Evolutionary conservation across 768 basidiomycete species (phyloP), one percentile per base, ranked within the genome.

Genomic region (Gloeopeniophorella convolvens): DNA sequence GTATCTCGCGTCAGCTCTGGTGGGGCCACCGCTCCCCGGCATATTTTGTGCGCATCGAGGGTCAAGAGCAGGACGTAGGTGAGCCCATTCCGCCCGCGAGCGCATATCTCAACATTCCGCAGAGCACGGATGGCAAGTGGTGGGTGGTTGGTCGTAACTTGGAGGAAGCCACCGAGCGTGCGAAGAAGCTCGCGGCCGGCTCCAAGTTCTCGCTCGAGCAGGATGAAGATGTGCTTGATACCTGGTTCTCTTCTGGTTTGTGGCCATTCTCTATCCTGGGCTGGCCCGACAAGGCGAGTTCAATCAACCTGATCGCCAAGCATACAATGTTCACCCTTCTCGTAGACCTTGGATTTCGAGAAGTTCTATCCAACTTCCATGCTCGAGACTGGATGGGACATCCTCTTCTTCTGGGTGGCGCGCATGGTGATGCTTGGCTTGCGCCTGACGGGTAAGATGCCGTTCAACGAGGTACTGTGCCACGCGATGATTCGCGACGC

Each of bases 371-470:
- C 96, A 0, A 70, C 89, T 2, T 79, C 83, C n/a, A 59, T 98
- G 36, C 79, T 98, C 26, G 96, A 98, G 70, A 99, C 96, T 0
- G 96, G 96, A 39, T 98, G 96, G 95, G 96, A 98, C 57, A 98
- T 98, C 61, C 68, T 99, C n/a, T 94, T 94, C 77, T 98, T 98
- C 80, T 99, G 96, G 96, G 95, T 98, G 6, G 94, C 96, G 13
- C 86, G 96, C 35, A 99, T 98, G 95, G 95, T 89, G 42, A 71
- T 99, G 62, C 81, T 98, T 30, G 95, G 96, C 35, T 70, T 91
- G 60, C 77, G 85, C 49, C 80, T 97, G 39, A 99, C 96, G 0
- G 93, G 78, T 23, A 67, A 87, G 61, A 79, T 99, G 73, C 96
- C 96, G 1, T 99, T 98, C 78, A 75, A 80, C 41, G 94, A 99